Percentiles rank a stretch among this genome's conserved stretches.
Conservation (phyloP, 1,284 basidiomycete genomes). For the Ceraceosorus guamensis region DNA sequence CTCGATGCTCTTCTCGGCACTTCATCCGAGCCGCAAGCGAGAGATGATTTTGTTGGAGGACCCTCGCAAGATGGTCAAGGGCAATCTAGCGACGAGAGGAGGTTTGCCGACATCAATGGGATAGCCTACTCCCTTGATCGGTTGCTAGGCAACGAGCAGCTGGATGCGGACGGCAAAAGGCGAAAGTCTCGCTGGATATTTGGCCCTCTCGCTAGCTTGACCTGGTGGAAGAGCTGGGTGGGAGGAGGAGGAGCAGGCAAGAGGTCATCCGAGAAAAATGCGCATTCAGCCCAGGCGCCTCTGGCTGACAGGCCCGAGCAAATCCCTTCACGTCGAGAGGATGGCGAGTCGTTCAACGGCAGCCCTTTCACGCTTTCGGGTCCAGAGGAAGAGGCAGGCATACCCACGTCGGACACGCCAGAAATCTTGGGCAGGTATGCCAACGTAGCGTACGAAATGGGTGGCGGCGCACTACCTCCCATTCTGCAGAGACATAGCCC, state of each 20-base stretch:
- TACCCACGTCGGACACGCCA: conserved; percentile 42
- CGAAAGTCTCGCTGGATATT: conserved; percentile 14
- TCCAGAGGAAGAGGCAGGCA: conserved; percentile 33
- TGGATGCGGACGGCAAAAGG: no score
- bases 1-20: conserved; percentile 71
- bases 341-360: no score
- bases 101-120: conserved; percentile 93
- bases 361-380: no score
- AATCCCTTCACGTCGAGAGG: no score
- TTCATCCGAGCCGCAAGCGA: conserved; percentile 23
- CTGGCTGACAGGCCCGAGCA: not conserved
- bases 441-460: conserved; percentile 46
- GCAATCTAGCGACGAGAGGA: conserved; percentile 66
- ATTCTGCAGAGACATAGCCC: conserved; percentile 35
- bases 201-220: not conserved
- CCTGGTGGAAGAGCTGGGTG: conserved; percentile 11
- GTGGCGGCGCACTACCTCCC: conserved; percentile 36
- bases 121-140: conserved; percentile 88
- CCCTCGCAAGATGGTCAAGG: conserved; percentile 41
- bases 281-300: no score
- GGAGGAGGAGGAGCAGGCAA: conserved; percentile 9
- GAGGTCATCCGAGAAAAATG: no score
- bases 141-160: conserved; percentile 52
- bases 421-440: conserved; percentile 44
- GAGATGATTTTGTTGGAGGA: conserved; percentile 13